Conservation (phyloP, 352 stramenopile genomes). For the Phytophthora europaea region DNA sequence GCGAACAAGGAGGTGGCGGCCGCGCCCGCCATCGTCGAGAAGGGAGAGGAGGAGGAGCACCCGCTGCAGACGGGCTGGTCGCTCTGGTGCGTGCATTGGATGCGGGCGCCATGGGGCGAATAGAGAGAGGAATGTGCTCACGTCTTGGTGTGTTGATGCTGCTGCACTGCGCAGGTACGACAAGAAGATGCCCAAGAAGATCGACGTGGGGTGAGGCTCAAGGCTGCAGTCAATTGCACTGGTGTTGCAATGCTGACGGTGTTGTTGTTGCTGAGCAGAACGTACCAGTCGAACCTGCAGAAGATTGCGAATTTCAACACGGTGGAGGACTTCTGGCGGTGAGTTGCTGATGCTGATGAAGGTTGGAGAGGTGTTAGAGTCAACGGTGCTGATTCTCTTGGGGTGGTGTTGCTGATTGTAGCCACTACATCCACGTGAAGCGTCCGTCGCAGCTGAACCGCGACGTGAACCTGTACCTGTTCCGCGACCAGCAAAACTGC, state of each 20-base stretch:
- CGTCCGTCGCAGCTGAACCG: conserved; percentile 92
- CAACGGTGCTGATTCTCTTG: background rate
- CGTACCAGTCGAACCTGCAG: conserved; percentile 70
- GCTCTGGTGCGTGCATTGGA: conserved; percentile 72
- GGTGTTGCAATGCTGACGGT: background rate
- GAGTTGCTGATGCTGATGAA: conserved; percentile 10
- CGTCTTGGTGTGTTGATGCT: conserved; percentile 14
- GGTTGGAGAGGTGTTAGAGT: conserved; percentile 4
- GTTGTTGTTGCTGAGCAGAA: conserved; percentile 19
- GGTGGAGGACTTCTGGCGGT: conserved; percentile 95
- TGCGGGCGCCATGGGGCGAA: background rate
- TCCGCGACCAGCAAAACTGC: conserved; percentile 91
- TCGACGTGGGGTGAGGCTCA: conserved; percentile 79
- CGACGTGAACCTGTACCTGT: conserved; percentile 95
- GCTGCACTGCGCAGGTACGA: conserved; percentile 82
- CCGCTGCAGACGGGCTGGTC: conserved; percentile 90
- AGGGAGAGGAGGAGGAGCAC: conserved; percentile 76
- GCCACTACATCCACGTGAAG: conserved; percentile 95
- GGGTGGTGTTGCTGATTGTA: conserved; percentile 20
- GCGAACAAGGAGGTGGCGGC: conserved; percentile 38
- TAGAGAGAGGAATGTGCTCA: background rate
- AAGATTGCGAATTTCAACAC: conserved; percentile 93
- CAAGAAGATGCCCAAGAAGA: conserved; percentile 94
- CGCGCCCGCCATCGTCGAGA: conserved; percentile 32
- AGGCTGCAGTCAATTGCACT: background rate